Evolutionary conservation across 148 eudicot genomes (phyloP).

Genomic region (Rhododendron mucronatum): DNA sequence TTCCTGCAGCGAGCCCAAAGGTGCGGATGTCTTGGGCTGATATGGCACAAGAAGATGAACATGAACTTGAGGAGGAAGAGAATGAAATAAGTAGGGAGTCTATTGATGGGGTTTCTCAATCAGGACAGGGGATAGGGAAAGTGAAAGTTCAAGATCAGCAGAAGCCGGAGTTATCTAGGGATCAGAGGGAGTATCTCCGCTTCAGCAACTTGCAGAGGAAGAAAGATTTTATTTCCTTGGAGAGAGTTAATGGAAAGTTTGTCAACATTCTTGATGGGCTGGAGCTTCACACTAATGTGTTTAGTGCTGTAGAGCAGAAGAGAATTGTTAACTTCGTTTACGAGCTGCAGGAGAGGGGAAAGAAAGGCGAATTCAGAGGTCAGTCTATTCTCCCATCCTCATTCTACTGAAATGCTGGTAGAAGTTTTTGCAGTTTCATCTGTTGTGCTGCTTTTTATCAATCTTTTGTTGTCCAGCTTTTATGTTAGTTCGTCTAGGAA

Average conservation of each 20-base stretch:
- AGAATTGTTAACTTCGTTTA: constrained; percentile 68
- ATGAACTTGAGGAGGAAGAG: constrained; percentile 68
- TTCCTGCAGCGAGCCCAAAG: constrained; percentile 22
- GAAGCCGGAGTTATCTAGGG: constrained; percentile 57
- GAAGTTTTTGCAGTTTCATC: background rate
- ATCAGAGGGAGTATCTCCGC: constrained; percentile 70
- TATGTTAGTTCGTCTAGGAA: background rate
- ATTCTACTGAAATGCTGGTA: background rate
- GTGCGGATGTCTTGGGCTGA: constrained; percentile 85
- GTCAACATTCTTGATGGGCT: constrained; percentile 79
- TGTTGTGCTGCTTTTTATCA: background rate
- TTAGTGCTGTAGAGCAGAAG: constrained; percentile 86
- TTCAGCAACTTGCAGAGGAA: constrained; percentile 61
- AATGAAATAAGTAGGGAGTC: constrained; percentile 28
- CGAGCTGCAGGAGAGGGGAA: constrained; percentile 61
- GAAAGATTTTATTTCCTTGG: constrained; percentile 70
- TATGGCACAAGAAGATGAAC: constrained; percentile 87
- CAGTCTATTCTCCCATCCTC: constrained; percentile 4
- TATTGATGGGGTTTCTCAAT: constrained; percentile 13
- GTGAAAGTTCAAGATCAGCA: constrained; percentile 22
- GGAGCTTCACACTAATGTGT: constrained; percentile 83
- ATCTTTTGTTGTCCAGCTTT: background rate
- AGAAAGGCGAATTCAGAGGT: constrained; percentile 77
- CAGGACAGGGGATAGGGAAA: constrained; percentile 26
- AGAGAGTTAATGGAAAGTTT: constrained; percentile 63